Conservation (phyloP, 2,329 filamentous ascomycete genomes). For the Sclerotinia nivalis region DNA sequence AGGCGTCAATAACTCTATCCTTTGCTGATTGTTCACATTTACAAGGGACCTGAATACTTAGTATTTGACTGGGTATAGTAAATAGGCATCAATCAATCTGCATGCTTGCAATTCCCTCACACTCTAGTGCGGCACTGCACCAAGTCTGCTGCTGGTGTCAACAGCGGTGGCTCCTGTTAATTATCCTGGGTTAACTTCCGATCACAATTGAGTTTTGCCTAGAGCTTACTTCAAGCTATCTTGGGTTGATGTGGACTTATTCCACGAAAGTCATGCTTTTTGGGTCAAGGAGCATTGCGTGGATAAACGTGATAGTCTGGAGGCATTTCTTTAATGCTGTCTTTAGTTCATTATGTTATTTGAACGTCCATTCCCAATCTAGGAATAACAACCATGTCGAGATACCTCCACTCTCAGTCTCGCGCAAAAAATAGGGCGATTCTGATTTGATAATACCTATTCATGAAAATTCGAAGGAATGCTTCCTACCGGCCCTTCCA, state of each 20-base stretch:
- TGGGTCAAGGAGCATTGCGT: background rate
- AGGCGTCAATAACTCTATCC: background rate
- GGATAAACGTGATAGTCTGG: background rate
- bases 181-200: background rate
- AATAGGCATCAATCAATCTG: background rate
- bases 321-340: background rate
- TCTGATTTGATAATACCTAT: conserved; percentile 7
- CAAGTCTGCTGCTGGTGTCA: background rate
- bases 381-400: background rate
- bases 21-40: background rate
- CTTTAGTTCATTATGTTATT: no score
- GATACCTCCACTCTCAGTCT: no score
- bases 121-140: background rate
- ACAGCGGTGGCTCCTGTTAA: background rate
- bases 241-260: background rate
- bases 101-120: background rate
- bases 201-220: background rate
- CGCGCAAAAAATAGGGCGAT: background rate
- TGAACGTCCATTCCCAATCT: background rate
- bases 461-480: background rate
- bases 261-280: background rate
- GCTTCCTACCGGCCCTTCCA: background rate
- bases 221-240: background rate
- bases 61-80: background rate
- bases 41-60: background rate